These are phyloP conservation scores for Solanum chaucha DNA, from an alignment of 257 asterid genomes.

Conservation along the genomic window DNA sequence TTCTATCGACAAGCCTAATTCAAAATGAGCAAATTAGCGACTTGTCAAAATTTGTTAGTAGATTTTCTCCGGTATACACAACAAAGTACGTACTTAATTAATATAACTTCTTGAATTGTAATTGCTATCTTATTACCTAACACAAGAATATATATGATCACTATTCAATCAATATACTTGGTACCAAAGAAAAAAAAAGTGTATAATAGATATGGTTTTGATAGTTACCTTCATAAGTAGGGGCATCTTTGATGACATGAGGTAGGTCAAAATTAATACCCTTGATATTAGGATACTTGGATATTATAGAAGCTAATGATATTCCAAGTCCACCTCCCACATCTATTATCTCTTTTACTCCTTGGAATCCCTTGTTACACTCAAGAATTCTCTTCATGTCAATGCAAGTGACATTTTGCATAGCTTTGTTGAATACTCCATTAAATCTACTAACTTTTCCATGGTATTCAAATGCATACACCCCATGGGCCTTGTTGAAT, in stretches of 20 bases:
- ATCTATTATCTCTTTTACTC: conserved; percentile 10
- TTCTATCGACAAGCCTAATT: background rate
- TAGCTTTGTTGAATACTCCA: conserved; percentile 7
- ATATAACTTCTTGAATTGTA: background rate
- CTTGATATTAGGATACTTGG: conserved; percentile 1
- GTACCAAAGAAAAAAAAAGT: background rate
- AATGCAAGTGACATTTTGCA: background rate
- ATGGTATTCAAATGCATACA: conserved; percentile 5
- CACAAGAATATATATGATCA: background rate
- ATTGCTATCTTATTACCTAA: background rate
- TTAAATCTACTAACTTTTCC: conserved; percentile 5
- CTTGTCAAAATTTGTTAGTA: too few species aligned
- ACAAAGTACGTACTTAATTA: background rate
- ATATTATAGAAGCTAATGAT: background rate
- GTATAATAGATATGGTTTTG: background rate
- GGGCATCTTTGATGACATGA: background rate
- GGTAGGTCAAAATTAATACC: conserved; percentile 5
- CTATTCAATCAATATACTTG: background rate
- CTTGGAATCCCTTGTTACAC: conserved; percentile 13
- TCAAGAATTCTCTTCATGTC: conserved; percentile 7
- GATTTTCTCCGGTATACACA: background rate
- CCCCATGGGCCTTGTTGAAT: conserved; percentile 1
- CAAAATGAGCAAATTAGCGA: background rate
- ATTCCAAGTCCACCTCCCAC: conserved; percentile 20
- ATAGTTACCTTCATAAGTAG: background rate